A percentile compares a stretch with the other conserved stretches of the same genome.
Conservation (phyloP, 495 filamentous ascomycete species). For the Amorphotheca resinae region DNA sequence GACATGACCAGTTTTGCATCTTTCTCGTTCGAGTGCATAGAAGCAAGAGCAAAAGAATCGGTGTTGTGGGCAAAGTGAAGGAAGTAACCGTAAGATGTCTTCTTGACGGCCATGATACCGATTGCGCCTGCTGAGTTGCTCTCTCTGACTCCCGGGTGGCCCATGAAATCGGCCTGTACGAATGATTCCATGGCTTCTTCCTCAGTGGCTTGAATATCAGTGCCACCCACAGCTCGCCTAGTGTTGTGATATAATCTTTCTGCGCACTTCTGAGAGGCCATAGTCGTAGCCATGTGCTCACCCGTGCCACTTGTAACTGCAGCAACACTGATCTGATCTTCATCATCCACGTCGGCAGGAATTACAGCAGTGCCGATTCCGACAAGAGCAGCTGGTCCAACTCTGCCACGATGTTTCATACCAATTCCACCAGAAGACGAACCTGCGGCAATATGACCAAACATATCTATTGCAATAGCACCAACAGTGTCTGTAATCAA, state of each 20-base stretch:
- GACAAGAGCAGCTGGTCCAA: conserved; percentile 85
- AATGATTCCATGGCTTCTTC: conserved; percentile 58
- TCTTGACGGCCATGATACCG: conserved; percentile 75
- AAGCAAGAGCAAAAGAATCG: conserved; percentile 78
- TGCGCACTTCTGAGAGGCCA: conserved; percentile 69
- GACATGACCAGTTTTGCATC: conserved; percentile 77
- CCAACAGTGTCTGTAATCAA: conserved; percentile 85
- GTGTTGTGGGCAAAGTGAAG: conserved; percentile 90
- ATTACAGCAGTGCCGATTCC: conserved; percentile 81
- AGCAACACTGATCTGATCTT: conserved; percentile 51
- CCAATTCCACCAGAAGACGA: conserved; percentile 98
- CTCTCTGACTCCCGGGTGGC: conserved; percentile 61
- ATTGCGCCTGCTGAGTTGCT: conserved; percentile 66
- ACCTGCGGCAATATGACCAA: conserved; percentile 85
- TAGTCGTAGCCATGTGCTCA: conserved; percentile 90
- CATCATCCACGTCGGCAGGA: conserved; percentile 51
- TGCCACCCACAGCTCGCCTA: conserved; percentile 43
- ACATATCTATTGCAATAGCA: conserved; percentile 78
- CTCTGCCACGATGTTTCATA: conserved; percentile 86
- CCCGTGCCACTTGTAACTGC: conserved; percentile 85
- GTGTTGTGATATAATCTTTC: conserved; percentile 59
- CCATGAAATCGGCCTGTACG: conserved; percentile 69
- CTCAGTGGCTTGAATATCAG: conserved; percentile 50
- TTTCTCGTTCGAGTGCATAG: conserved; percentile 66
- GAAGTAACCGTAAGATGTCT: conserved; percentile 52